Evolutionary conservation across 169 alveolate genomes (phyloP), one percentile per base, ranked within the genome.

Genomic region (Plasmodium relictum): DNA sequence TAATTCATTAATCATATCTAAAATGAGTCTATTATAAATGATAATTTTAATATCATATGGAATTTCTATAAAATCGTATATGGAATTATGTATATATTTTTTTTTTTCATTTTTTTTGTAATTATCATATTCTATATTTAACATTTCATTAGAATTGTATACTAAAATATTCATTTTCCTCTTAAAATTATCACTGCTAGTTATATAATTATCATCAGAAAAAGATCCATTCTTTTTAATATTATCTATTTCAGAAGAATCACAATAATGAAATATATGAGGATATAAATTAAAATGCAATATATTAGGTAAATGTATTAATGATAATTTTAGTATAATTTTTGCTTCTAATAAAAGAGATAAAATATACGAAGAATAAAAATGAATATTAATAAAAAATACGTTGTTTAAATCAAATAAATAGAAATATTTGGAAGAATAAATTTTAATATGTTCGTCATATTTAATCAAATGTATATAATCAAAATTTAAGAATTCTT

Each of bases 401-500:
- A 83, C 85, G 0, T 73, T 70, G 44, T 37, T 71, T 62, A 83
- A 68, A 62, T 83, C 73, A 58, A 83, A 83, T 22, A 83, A 12
- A 45, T 83, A 83, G 56, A 68, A 83, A 83, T 83, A 68, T 56
- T 83, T 68, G 2, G 91, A 83, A 14, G 62, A 54, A 62, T 83
- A 83, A 16, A 83, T 68, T 70, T 45, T 52, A 1, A 39, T 10
- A 56, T 56, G 22, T 56, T 83, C 91, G 18, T 68, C 56, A 70
- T 83, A 68, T 20, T 66, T 83, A 69, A 83, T 83, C 7, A 83
- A 20, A 18, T 83, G 44, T 20, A 83, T 42, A 26, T 24, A 68
- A 52, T 83, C 86, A 69, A 68, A 83, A 62, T 83, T 83, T 22
- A 50, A 83, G 69, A 83, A 62, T n/a, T 68, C 71, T 14, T 83